Conservation (phyloP, 2,329 filamentous ascomycete species). For the Macrophomina phaseolina region DNA sequence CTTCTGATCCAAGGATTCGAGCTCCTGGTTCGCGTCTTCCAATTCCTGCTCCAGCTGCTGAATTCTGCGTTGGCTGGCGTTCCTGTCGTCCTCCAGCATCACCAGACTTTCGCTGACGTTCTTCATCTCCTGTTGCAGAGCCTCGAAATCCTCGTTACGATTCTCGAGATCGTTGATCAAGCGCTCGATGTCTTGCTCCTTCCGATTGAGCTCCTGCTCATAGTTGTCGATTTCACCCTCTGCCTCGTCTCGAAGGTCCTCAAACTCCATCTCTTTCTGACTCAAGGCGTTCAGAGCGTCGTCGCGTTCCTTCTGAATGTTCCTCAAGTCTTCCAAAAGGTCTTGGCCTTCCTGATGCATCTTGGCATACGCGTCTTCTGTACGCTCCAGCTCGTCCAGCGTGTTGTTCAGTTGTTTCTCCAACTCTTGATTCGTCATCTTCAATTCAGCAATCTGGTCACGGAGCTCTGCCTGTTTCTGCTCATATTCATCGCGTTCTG, state of each 20-base stretch:
- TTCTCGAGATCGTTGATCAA: conserved; percentile 75
- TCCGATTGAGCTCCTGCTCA: conserved; percentile 71
- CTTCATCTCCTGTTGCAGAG: conserved; percentile 93
- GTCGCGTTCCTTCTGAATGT: conserved; percentile 81
- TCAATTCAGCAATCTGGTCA: conserved; percentile 84
- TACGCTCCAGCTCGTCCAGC: conserved; percentile 77
- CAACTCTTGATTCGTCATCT: conserved; percentile 87
- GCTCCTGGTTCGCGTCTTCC: conserved; percentile 81
- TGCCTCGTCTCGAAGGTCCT: conserved; percentile 62
- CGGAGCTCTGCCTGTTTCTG: conserved; percentile 81
- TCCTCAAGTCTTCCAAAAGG: conserved; percentile 80
- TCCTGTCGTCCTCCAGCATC: conserved; percentile 86
- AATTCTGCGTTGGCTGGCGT: conserved; percentile 77
- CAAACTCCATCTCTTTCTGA: conserved; percentile 61
- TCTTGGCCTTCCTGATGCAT: conserved; percentile 81
- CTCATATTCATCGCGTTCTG: conserved; percentile 85
- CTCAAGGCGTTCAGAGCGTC: conserved; percentile 79
- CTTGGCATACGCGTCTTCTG: conserved; percentile 63
- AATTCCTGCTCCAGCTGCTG: conserved; percentile 83
- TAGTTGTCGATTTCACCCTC: conserved; percentile 64
- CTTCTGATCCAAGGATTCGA: conserved; percentile 83
- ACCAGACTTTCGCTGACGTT: conserved; percentile 86
- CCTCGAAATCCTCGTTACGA: conserved; percentile 83
- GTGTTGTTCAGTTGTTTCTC: conserved; percentile 82
- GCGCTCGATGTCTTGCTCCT: conserved; percentile 71